Conservation (phyloP, 2,329 filamentous ascomycete species). For the Stylonectria norvegica region DNA sequence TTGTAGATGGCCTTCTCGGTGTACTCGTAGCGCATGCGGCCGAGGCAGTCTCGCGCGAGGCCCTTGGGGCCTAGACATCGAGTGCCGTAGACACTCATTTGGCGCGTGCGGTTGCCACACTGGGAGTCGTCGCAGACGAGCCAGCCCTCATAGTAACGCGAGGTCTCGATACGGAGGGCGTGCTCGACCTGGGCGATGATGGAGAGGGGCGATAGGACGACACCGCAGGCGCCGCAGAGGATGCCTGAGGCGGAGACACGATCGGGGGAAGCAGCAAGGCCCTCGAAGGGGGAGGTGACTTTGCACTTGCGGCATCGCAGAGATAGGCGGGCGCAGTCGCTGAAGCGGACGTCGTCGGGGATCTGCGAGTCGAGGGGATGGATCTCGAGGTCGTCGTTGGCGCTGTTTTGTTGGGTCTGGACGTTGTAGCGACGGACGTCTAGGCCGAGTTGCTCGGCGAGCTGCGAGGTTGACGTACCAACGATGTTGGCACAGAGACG, state of each 20-base stretch:
- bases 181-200: conserved; percentile 84
- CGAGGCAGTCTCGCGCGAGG: conserved; percentile 77
- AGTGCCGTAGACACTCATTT: conserved; percentile 89
- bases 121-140: conserved; percentile 85
- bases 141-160: conserved; percentile 89
- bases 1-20: conserved; percentile 90
- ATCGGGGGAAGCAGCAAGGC: conserved; percentile 57
- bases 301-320: conserved; percentile 83
- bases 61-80: conserved; percentile 86
- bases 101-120: conserved; percentile 81
- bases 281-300: conserved; percentile 68
- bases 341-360: conserved; percentile 85
- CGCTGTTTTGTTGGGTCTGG: conserved; percentile 45
- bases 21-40: conserved; percentile 85
- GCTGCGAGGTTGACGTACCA: conserved; percentile 83
- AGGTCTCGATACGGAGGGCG: conserved; percentile 73
- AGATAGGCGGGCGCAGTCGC: conserved; percentile 70
- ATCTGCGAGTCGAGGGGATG: conserved; percentile 93
- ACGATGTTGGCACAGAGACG: conserved; percentile 94
- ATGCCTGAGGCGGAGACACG: conserved; percentile 72
- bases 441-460: conserved; percentile 90
- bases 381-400: conserved; percentile 65
- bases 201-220: conserved; percentile 64
- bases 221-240: conserved; percentile 66
- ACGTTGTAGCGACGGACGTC: conserved; percentile 80